These are phyloP conservation scores for Leishmania guyanensis DNA, from an alignment of 208 protist species.

Conservation along the genomic window DNA sequence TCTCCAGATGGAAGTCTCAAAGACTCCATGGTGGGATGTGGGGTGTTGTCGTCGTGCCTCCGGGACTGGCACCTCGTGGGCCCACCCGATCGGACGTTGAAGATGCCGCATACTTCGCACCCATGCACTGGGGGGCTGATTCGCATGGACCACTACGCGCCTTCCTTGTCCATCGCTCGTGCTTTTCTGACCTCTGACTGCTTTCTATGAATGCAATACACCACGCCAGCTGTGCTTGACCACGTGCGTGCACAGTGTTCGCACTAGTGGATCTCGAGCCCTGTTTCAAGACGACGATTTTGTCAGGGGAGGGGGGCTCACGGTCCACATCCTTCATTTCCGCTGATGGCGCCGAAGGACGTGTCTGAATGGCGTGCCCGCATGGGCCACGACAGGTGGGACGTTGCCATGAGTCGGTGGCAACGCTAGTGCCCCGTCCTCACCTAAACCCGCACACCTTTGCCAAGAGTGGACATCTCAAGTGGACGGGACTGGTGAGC, in stretches of 20 bases:
- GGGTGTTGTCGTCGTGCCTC: background rate
- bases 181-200: background rate
- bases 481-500: too few species aligned
- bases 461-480: background rate
- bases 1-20: background rate
- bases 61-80: background rate
- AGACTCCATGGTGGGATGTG: background rate
- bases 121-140: too few species aligned
- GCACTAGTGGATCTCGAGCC: background rate
- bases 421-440: background rate
- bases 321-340: background rate
- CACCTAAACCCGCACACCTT: background rate
- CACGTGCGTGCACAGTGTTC: background rate
- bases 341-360: background rate
- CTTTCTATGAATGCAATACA: background rate
- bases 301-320: background rate
- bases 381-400: background rate
- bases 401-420: background rate
- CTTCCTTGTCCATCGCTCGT: background rate
- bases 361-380: background rate
- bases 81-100: background rate
- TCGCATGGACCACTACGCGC: background rate
- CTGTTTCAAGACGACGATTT: background rate
- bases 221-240: background rate
- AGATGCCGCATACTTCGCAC: background rate